Percentiles rank a stretch among this genome's conserved stretches.
phyloP scores from a whole-genome alignment of 805 yeast species.

The Metschnikowia dekortorum region DNA sequence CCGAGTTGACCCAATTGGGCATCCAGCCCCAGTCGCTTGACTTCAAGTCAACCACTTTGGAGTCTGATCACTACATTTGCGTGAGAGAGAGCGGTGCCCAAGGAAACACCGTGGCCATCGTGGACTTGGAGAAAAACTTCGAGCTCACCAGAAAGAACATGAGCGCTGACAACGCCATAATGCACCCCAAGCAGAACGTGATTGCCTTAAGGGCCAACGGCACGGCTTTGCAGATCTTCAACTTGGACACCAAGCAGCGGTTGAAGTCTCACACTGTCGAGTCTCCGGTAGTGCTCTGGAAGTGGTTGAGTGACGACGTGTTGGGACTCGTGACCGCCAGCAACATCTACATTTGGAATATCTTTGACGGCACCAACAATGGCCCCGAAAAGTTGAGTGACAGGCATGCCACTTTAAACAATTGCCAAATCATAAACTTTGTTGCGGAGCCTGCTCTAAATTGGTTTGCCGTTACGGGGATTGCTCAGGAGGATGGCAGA shows the following conservation, averaged over 20 bases:
- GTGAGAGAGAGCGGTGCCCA: constrained; percentile 58
- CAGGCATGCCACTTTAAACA: constrained; percentile 74
- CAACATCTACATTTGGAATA: constrained; percentile 73
- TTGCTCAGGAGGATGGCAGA: constrained; percentile 88
- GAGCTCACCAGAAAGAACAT: constrained; percentile 83
- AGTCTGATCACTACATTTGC: constrained; percentile 87
- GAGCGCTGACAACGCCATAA: constrained; percentile 96
- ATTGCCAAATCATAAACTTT: constrained; percentile 86
- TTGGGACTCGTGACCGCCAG: constrained; percentile 83
- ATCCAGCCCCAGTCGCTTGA: constrained; percentile 81
- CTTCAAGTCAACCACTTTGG: constrained; percentile 90
- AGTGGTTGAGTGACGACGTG: constrained; percentile 72
- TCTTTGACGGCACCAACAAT: constrained; percentile 70
- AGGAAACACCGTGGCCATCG: constrained; percentile 89
- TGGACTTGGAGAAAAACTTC: constrained; percentile 76
- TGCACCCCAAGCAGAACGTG: constrained; percentile 87
- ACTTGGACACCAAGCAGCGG: constrained; percentile 81
- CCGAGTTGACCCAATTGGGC: constrained; percentile 82
- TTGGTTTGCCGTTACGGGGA: constrained; percentile 96
- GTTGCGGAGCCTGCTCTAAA: constrained; percentile 73
- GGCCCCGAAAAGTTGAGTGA: constrained; percentile 81
- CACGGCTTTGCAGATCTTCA: constrained; percentile 91
- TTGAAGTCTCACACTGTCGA: constrained; percentile 80
- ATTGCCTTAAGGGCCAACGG: constrained; percentile 95
- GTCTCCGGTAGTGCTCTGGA: constrained; percentile 93